Conservation (phyloP, 2,329 filamentous ascomycete genomes). For the Claviceps sp. region DNA sequence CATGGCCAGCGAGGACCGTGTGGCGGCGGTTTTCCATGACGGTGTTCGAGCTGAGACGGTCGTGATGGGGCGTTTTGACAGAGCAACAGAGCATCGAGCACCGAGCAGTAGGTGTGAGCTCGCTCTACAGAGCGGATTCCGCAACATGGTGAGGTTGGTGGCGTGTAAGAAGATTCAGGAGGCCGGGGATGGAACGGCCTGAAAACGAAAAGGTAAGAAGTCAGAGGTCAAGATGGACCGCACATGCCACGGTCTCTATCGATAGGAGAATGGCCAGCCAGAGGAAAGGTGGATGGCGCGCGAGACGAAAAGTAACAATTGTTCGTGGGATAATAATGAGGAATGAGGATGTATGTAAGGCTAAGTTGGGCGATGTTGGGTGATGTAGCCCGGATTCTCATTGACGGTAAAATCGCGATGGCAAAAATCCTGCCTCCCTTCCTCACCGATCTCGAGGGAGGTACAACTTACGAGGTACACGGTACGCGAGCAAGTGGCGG, state of each 20-base stretch:
- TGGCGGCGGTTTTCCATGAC: constrained; percentile 30
- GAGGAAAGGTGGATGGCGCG: not conserved
- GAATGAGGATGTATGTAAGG: constrained; percentile 8
- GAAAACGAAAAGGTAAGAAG: constrained; percentile 7
- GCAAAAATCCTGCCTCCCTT: constrained; percentile 1
- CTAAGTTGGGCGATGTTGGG: not conserved
- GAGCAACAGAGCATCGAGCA: constrained; percentile 33
- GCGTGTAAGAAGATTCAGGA: constrained; percentile 5
- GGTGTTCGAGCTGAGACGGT: constrained; percentile 24
- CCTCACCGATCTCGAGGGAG: not conserved
- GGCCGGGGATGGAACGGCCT: constrained; percentile 6
- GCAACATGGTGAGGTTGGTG: constrained; percentile 47
- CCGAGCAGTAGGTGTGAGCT: constrained; percentile 47
- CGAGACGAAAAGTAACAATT: constrained; percentile 21
- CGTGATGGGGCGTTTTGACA: constrained; percentile 29
- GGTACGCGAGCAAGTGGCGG: not conserved
- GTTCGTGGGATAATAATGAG: constrained; percentile 7
- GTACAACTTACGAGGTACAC: not conserved
- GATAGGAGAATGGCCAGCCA: constrained; percentile 12
- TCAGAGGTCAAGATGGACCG: constrained; percentile 10
- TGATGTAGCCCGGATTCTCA: not conserved
- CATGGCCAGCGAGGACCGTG: constrained; percentile 36
- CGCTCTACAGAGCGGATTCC: constrained; percentile 52
- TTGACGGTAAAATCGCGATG: constrained; percentile 2
- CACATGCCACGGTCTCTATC: constrained; percentile 20